Percentiles rank a stretch among this genome's conserved stretches.
Conservation (phyloP, 2,329 filamentous ascomycete genomes). For the Epichloe elymi region DNA sequence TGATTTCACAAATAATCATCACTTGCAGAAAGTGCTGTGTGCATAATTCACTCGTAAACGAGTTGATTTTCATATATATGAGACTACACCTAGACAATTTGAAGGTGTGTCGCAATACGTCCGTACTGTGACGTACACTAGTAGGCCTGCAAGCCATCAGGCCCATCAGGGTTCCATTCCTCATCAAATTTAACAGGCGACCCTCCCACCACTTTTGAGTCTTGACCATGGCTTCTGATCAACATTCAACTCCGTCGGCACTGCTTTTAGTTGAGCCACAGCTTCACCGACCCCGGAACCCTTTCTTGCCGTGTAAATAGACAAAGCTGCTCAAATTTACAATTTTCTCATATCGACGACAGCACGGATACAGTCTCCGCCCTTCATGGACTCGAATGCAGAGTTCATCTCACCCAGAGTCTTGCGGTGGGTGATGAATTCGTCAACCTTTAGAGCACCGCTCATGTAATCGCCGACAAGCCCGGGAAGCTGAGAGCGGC, state of each 20-base stretch:
- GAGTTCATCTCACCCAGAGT: constrained; percentile 70
- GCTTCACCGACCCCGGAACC: background rate
- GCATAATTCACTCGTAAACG: background rate
- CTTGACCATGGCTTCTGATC: background rate
- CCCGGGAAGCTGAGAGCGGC: constrained; percentile 76
- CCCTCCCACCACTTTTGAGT: background rate
- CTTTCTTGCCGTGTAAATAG: too few species aligned
- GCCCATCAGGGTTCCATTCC: background rate
- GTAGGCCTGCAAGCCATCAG: background rate
- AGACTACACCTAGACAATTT: background rate
- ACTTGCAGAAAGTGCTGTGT: too few species aligned
- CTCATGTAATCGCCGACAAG: constrained; percentile 83
- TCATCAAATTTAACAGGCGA: background rate
- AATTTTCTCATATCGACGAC: constrained; percentile 56
- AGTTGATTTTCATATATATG: too few species aligned
- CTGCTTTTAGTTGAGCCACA: background rate
- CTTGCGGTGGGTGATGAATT: constrained; percentile 97
- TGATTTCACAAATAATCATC: too few species aligned
- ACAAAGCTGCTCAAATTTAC: constrained; percentile 7
- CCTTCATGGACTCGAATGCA: constrained; percentile 89
- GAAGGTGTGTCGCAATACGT: background rate
- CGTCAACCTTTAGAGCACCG: constrained; percentile 90
- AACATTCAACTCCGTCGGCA: background rate
- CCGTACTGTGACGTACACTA: background rate
- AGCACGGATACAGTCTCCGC: constrained; percentile 90